Evolutionary conservation across 2,329 filamentous ascomycete genomes (phyloP), one percentile per base, ranked within the genome.

Genomic region (Sporothrix dimorphospora): DNA sequence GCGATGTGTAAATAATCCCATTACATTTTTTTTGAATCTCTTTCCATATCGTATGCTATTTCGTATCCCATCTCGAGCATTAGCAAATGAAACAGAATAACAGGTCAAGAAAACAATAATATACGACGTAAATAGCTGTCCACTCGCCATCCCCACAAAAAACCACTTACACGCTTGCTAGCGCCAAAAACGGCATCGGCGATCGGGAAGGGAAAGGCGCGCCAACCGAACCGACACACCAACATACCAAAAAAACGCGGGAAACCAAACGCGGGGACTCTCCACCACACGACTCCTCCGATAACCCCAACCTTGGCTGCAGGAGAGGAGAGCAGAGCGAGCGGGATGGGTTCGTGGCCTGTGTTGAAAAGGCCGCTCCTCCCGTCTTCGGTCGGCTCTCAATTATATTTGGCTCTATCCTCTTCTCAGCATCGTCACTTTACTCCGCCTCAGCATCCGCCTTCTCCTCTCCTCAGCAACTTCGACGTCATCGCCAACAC

Each of bases 251-350:
- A 27, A n/a, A 53, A 38, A 34, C 27, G 53, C 19, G 57, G 34
- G 57, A 38, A n/a, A 21, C 19, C 34, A 61, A 61, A 61, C 34
- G 57, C 57, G 57, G 57, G 34, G 57, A 61, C 27, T 57, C 53
- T 57, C 53, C 59, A 63, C 21, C 34, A 45, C n/a, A 42, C 59
- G 19, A 63, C 40, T 19, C 42, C 34, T 40, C 34, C 59, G 59
- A 63, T 30, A 38, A 38, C 16, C 30, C 57, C 30, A 63, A 12
- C 57, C 27, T 57, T 45, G 42, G 11, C 11, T 34, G 30, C 30
- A 34, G 30, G 30, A 34, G 30, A 19, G 27, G 53, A 57, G 7
- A 12, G 30, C 24, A 57, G 24, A 5, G 14, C 38, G 34, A 8
- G 19, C 57, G 30, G 57, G 30, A 21, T 30, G 24, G 57, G 7